Evolutionary conservation across 2,329 filamentous ascomycete species (phyloP), one percentile per base, ranked within the genome.

Genomic region (Pleurostoma richardsiae): DNA sequence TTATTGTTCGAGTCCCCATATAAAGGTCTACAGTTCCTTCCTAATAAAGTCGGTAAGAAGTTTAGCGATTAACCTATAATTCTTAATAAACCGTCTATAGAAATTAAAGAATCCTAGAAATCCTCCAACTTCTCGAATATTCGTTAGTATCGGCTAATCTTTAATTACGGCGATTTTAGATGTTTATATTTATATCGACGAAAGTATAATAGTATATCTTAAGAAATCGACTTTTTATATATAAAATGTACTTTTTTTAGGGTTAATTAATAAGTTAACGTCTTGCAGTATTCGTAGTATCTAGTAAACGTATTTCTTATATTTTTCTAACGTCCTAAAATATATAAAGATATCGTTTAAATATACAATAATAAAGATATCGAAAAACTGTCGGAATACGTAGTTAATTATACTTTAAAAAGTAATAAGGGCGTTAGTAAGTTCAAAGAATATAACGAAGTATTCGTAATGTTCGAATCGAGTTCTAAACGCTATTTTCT

Each of bases 81-180:
- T 39, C 8, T 49, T 42, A 10, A 66, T 62, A 49, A 65, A 67
- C 10, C 49, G 31, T 39, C 47, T 6, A 43, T 66, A 66, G 39
- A 64, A 66, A 47, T 66, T 67, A 5, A 51, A 45, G 47, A 65
- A 66, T 1, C 55, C 50, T 11, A 64, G 26, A 45, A 36, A 36
- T 36, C 33, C 2, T 36, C 33, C 2, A n/a, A 36, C 2, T 36
- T 36, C 33, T 19, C 2, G 2, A 19, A 19, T 19, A 19, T 19
- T 19, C 2, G 2, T 19, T 19, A 19, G 19, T 19, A 19, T 19
- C 19, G 19, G 19, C 2, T 19, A 19, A 2, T 19, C 2, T 36
- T 36, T 36, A 36, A 36, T n/a, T 36, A 36, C n/a, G 33, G 33
- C n/a, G 33, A 36, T 36, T 2, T 36, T 36, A n/a, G 2, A 8